phyloP scores from a whole-genome alignment of 2,329 filamentous ascomycete species.

The Cercospora sp. region DNA sequence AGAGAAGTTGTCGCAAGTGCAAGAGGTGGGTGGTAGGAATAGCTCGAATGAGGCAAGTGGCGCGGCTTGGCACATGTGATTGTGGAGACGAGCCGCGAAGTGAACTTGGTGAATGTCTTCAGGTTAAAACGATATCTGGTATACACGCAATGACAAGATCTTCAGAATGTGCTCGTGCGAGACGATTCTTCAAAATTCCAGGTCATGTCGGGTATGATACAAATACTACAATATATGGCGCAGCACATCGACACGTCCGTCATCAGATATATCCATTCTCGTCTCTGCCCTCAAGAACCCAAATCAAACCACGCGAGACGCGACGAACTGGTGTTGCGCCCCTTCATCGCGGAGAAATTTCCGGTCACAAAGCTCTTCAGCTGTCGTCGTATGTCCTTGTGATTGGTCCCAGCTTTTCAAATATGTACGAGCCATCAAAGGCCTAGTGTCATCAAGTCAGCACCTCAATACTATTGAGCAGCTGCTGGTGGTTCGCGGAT shows the following conservation, averaged over 20 bases:
- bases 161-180: neutral
- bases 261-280: constrained; percentile 5
- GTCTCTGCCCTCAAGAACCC: constrained; percentile 1
- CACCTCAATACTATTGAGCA: constrained; percentile 10
- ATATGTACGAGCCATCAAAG: neutral
- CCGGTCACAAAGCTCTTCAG: neutral
- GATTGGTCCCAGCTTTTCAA: neutral
- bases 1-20: constrained; percentile 5
- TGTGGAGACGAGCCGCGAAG: neutral
- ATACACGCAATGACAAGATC: neutral
- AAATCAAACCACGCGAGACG: neutral
- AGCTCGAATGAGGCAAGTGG: neutral
- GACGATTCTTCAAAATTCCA: neutral
- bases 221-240: constrained; percentile 1
- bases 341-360: neutral
- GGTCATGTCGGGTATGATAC: neutral
- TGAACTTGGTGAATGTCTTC: neutral
- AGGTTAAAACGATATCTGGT: neutral
- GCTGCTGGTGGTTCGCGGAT: constrained; percentile 14
- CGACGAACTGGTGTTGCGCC: neutral
- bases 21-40: neutral
- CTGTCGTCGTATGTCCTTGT: neutral
- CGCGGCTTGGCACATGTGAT: constrained; percentile 8
- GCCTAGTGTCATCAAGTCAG: neutral
- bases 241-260: neutral